Evolutionary conservation across 2,329 filamentous ascomycete species (phyloP), one percentile per base, ranked within the genome.

Genomic region (Cercospora zeina): DNA sequence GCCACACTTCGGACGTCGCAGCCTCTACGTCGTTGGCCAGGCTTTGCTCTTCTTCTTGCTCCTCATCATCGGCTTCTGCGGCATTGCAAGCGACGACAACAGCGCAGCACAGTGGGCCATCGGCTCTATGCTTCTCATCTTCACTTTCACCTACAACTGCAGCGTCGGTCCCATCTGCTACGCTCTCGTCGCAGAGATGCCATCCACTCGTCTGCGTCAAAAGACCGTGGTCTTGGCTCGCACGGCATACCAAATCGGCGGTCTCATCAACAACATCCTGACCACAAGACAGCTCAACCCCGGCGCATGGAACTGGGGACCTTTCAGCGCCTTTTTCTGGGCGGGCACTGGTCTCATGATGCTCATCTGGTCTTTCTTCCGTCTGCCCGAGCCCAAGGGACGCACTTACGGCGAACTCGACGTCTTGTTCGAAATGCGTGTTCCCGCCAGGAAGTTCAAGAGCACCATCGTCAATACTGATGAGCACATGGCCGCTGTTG

Each of bases 331-430:
- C 21, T 79, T 77, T 67, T 79, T 80, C 68, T 80, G 77, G 74
- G 77, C 71, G 7, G 75, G 73, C 8, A 70, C 73, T 9, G 70
- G 71, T 31, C 54, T 72, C 1, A 49, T 77, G 1, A 74, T 73
- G 42, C 58, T 75, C 10, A 49, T 76, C 7, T 80, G 77, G 77
- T 73, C 73, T 1, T 80, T 69, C 61, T 79, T 78, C 64, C 71
- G 78, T n/a, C 66, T 79, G 2, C 78, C 78, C 0, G 77, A 79
- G 65, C 71, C 77, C 1, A 78, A 77, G 69, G 74, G 72, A 21
- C 72, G 77, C 21, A 77, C 77, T 1, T 78, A 76, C 62, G 76
- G 69, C 8, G 77, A 79, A 67, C 67, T 80, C 31, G 77, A 80
- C 66, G 70, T 78, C 51, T 70, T 81, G 39, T 80, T 81, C 63